Evolutionary conservation across 2,329 filamentous ascomycete genomes (phyloP).

Genomic region (Diaporthe vexans): DNA sequence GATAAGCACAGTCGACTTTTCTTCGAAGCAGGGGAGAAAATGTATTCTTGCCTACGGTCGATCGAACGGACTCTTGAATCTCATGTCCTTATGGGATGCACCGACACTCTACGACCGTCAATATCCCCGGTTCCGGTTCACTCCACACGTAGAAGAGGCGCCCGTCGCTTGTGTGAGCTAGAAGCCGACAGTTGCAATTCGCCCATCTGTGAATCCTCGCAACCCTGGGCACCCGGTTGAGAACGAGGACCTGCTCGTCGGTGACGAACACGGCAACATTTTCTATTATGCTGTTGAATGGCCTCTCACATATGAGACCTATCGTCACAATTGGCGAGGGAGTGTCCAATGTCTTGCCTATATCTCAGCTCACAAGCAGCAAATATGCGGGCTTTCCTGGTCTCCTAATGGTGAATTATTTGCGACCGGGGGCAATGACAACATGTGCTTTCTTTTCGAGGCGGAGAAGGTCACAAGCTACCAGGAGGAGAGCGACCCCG

Average conservation of each 20-base stretch:
- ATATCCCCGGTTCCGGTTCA: constrained; percentile 75
- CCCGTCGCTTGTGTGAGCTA: constrained; percentile 87
- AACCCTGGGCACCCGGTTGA: constrained; percentile 65
- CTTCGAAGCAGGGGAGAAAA: constrained; percentile 80
- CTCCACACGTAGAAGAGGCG: constrained; percentile 67
- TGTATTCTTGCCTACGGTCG: constrained; percentile 89
- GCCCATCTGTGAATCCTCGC: constrained; percentile 65
- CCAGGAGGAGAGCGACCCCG: constrained; percentile 16
- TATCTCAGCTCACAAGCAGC: constrained; percentile 85
- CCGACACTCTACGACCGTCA: constrained; percentile 40
- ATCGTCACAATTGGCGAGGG: constrained; percentile 79
- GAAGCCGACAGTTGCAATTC: constrained; percentile 72
- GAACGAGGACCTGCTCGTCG: constrained; percentile 88
- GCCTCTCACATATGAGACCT: constrained; percentile 75
- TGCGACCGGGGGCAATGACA: constrained; percentile 94
- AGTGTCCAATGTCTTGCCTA: constrained; percentile 82
- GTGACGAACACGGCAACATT: constrained; percentile 85
- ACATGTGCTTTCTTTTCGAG: constrained; percentile 86
- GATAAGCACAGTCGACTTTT: constrained; percentile 92
- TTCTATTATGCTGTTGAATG: constrained; percentile 95
- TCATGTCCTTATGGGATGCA: constrained; percentile 81
- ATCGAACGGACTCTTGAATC: constrained; percentile 79
- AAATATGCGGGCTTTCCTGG: constrained; percentile 95
- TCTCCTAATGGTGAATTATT: constrained; percentile 82
- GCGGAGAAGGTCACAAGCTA: constrained; percentile 67